phyloP scores from a whole-genome alignment of 1,139 yeast genomes.

The Keqinozyma sinolaborantium region DNA sequence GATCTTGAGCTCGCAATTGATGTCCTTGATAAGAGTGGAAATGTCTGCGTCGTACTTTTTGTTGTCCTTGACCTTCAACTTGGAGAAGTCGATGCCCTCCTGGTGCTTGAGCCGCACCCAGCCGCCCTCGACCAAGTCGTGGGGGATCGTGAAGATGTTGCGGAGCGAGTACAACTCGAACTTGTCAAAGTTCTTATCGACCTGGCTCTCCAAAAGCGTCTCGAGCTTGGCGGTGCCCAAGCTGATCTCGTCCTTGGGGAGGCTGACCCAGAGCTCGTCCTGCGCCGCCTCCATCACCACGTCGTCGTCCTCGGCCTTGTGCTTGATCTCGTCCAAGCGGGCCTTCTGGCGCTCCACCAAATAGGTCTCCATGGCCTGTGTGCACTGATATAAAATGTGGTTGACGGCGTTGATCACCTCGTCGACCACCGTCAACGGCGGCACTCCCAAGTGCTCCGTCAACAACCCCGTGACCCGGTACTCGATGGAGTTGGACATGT shows the following conservation, averaged over 20 bases:
- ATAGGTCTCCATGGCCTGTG: slow-evolving; percentile 73
- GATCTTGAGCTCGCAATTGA: slow-evolving; percentile 43
- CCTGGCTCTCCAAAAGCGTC: slow-evolving; percentile 67
- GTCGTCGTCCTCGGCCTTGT: slow-evolving; percentile 15
- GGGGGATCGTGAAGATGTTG: slow-evolving; percentile 72
- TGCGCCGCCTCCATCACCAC: slow-evolving; percentile 14
- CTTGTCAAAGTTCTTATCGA: slow-evolving; percentile 84
- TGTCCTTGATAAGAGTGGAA: slow-evolving; percentile 31
- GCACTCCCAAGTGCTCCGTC: slow-evolving; percentile 84
- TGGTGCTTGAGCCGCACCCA: slow-evolving; percentile 71
- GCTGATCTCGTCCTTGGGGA: slow-evolving; percentile 51
- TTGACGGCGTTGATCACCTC: slow-evolving; percentile 89
- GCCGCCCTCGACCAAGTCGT: slow-evolving; percentile 63
- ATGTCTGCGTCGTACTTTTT: slow-evolving; percentile 31
- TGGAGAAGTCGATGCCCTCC: slow-evolving; percentile 41
- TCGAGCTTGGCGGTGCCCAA: slow-evolving; percentile 81
- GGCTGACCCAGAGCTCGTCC: slow-evolving; percentile 9
- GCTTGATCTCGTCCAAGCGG: slow-evolving; percentile 9
- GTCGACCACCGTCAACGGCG: slow-evolving; percentile 83
- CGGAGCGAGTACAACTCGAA: slow-evolving; percentile 80
- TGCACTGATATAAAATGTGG: slow-evolving; percentile 78
- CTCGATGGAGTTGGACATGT: background rate
- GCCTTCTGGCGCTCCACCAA: slow-evolving; percentile 33
- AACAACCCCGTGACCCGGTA: slow-evolving; percentile 19
- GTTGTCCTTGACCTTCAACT: slow-evolving; percentile 6